Conservation (phyloP, 306 rosid genomes). For the Hylodesmum podocarpum region DNA sequence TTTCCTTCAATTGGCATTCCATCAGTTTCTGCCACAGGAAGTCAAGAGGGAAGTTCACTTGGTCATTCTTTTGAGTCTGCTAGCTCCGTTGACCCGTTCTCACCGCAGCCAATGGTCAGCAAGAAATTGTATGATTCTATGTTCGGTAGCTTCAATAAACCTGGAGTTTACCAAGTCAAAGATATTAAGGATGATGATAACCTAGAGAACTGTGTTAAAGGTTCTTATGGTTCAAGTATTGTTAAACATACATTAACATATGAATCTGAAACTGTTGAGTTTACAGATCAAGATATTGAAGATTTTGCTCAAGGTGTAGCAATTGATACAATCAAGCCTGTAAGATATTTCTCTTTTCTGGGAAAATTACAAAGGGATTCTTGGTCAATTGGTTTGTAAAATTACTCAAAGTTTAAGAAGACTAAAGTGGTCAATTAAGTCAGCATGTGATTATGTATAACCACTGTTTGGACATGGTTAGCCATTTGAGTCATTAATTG, state of each 20-base stretch:
- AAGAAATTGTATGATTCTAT: constrained; percentile 68
- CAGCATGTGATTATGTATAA: background rate
- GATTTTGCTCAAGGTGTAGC: constrained; percentile 35
- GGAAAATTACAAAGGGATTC: background rate
- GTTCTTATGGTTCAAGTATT: constrained; percentile 46
- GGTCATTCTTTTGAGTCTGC: constrained; percentile 47
- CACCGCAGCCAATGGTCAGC: constrained; percentile 70
- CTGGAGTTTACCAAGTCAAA: constrained; percentile 38
- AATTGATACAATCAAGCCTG: constrained; percentile 40
- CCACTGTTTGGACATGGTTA: background rate
- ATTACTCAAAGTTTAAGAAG: background rate
- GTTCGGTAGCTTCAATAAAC: constrained; percentile 41
- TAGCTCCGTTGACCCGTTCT: constrained; percentile 53
- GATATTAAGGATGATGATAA: constrained; percentile 36
- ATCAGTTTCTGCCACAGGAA: constrained; percentile 35
- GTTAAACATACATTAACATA: constrained; percentile 39
- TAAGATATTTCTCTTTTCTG: constrained; percentile 31
- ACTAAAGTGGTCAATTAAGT: background rate
- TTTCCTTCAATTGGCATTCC: constrained; percentile 64
- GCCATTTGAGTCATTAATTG: background rate
- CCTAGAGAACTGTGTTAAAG: constrained; percentile 28
- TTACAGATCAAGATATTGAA: constrained; percentile 44
- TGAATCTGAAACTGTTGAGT: constrained; percentile 40
- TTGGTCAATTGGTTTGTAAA: background rate
- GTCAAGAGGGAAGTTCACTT: constrained; percentile 41